Evolutionary conservation across 2,329 filamentous ascomycete species (phyloP).

Genomic region (Microsporum canis): DNA sequence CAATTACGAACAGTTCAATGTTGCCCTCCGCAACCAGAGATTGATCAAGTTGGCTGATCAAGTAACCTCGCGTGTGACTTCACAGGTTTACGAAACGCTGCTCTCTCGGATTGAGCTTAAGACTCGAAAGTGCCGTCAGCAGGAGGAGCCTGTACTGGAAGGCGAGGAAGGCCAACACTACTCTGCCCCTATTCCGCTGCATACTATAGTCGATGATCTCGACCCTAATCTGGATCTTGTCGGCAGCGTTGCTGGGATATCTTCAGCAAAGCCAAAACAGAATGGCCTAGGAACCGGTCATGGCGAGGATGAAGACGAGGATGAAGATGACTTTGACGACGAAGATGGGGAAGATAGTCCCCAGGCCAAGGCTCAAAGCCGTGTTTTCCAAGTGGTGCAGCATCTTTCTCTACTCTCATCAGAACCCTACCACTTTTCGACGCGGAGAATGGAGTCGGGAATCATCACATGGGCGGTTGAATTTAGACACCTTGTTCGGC

Average conservation of each 20-base stretch:
- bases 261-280: conserved; percentile 19
- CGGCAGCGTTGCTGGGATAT: conserved; percentile 26
- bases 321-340: conserved; percentile 30
- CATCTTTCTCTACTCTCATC: conserved; percentile 41
- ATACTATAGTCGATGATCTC: conserved; percentile 27
- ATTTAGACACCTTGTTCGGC: conserved; percentile 59
- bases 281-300: conserved; percentile 26
- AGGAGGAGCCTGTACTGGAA: conserved; percentile 29
- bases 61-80: conserved; percentile 60
- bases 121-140: conserved; percentile 52
- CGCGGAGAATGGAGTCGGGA: conserved; percentile 33
- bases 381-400: conserved; percentile 28
- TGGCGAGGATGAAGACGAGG: conserved; percentile 31
- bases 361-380: conserved; percentile 11
- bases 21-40: conserved; percentile 68
- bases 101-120: conserved; percentile 60
- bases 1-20: conserved; percentile 74
- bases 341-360: conserved; percentile 44
- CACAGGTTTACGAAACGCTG: conserved; percentile 64
- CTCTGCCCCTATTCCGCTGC: conserved; percentile 26
- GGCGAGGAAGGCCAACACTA: conserved; percentile 33
- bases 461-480: conserved; percentile 73
- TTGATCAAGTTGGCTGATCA: conserved; percentile 63
- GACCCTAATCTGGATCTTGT: conserved; percentile 29
- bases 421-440: conserved; percentile 29